Percentiles rank a stretch among this genome's conserved stretches.
phyloP scores from a whole-genome alignment of 441 rosid genomes.

The Raphanus hybrid region DNA sequence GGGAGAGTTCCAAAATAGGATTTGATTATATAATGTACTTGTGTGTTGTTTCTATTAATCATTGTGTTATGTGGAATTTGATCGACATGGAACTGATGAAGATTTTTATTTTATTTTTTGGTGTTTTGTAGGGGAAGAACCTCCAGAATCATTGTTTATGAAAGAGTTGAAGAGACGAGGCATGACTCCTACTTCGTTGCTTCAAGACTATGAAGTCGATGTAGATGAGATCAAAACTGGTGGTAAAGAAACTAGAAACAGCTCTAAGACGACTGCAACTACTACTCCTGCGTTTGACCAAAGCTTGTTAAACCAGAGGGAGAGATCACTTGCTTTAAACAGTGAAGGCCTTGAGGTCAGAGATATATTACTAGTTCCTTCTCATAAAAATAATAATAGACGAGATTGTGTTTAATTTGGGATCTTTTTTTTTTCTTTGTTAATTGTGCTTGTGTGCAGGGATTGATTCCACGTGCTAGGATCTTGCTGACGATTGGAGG shows the following conservation, averaged over 20 bases:
- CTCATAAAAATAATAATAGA: neutral
- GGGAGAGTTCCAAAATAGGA: no score
- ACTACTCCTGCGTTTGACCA: conserved; percentile 66
- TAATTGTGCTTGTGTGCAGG: conserved; percentile 55
- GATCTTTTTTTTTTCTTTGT: no score
- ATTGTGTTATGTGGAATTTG: no score
- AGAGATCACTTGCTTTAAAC: conserved; percentile 81
- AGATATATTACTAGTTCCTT: conserved; percentile 3
- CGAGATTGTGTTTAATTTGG: neutral
- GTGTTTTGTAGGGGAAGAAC: conserved; percentile 71
- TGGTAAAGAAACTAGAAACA: conserved; percentile 46
- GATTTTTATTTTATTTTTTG: no score
- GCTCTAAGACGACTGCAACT: conserved; percentile 64
- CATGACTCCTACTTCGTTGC: conserved; percentile 86
- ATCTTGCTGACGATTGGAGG: conserved; percentile 85
- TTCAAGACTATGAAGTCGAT: conserved; percentile 67
- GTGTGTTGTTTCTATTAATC: no score
- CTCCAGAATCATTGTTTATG: conserved; percentile 93
- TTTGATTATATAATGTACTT: no score
- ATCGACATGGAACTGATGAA: no score
- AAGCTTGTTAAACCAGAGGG: conserved; percentile 79
- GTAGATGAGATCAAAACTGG: conserved; percentile 57
- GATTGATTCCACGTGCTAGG: conserved; percentile 91
- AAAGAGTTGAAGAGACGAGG: conserved; percentile 94
- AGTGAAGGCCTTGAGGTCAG: conserved; percentile 98